Evolutionary conservation across 176 grass and related monocot species (phyloP).

Genomic region (Typha latifolia): DNA sequence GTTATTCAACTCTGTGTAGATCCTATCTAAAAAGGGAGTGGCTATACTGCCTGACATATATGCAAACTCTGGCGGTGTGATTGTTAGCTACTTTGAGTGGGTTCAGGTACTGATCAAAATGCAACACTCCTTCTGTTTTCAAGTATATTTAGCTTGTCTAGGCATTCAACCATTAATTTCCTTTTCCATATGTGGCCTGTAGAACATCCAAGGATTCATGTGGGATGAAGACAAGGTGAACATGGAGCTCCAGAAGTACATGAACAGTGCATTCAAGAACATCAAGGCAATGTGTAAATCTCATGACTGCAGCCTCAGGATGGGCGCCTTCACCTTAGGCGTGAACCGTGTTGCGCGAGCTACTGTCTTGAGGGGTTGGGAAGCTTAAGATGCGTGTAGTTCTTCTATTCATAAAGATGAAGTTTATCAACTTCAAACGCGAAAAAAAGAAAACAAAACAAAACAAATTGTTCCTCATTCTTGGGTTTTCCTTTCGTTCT

Average conservation of each 20-base stretch:
- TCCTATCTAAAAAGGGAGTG: conserved; percentile 80
- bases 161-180: background rate
- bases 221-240: conserved; percentile 97
- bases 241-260: conserved; percentile 91
- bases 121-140: background rate
- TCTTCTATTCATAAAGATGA: background rate
- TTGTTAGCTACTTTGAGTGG: conserved; percentile 98
- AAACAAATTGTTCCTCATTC: no score
- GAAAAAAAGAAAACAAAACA: no score
- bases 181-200: conserved; percentile 10
- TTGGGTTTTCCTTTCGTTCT: no score
- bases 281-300: conserved; percentile 86
- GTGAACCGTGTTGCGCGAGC: conserved; percentile 88
- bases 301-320: conserved; percentile 81
- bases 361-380: conserved; percentile 91
- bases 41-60: conserved; percentile 87
- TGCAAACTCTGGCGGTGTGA: conserved; percentile 88
- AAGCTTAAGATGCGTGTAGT: conserved; percentile 31
- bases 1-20: conserved; percentile 31
- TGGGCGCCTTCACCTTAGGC: conserved; percentile 92
- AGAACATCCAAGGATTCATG: conserved; percentile 99
- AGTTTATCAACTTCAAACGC: no score
- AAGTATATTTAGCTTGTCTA: background rate
- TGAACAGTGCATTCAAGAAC: conserved; percentile 60
- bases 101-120: conserved; percentile 68